Base-by-base conservation (phyloP, 2,329 filamentous ascomycete genomes). In the Sporothrix globosa region DNA sequence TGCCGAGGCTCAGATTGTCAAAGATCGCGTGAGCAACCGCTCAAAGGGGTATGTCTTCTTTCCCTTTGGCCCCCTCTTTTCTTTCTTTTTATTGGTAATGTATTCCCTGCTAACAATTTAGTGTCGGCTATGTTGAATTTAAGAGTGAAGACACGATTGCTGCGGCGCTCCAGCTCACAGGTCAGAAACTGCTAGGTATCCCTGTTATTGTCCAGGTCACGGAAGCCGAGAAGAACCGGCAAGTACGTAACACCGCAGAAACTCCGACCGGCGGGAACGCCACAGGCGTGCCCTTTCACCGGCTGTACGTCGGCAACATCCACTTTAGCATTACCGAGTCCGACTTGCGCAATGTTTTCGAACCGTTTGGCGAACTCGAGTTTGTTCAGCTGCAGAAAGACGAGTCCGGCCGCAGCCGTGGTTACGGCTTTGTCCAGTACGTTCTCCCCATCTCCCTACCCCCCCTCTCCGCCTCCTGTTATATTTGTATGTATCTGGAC, bases 81-180 rank as follows among this genome's bases (percentile, higher is more conserved):
- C 19, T 24, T 39, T 19, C 48, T 52, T 39, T 27, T 67, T 3
- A 21, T n/a, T 24, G 24, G 11, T 2, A 4, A 30, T 30, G 3
- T 53, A 14, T 53, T 5, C 76, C 58, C 56, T 39, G 46, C 67
- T 66, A 66, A 74, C 71, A 60, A 63, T 63, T 10, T 76, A 98
- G 96, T 82, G 96, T 99, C 81, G 96, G 96, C 80, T 99, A 99
- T 79, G 96, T 99, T 84, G 96, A 99, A 85, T 99, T 99, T 83
- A 96, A 94, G 80, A 89, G 92, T 78, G 95, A 98, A 87, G 93
- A 96, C 77, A 96, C 94, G 76, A 95, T 99, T 76, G 86, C 90
- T 78, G 90, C 92, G 83, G 96, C 96, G 78, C 92, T 99, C 80
- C 92, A 97, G 84, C 93, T 99, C 85, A 99, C 96, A 81, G 96